phyloP scores from a whole-genome alignment of 305 asterid species.

The Solanum hybrid region DNA sequence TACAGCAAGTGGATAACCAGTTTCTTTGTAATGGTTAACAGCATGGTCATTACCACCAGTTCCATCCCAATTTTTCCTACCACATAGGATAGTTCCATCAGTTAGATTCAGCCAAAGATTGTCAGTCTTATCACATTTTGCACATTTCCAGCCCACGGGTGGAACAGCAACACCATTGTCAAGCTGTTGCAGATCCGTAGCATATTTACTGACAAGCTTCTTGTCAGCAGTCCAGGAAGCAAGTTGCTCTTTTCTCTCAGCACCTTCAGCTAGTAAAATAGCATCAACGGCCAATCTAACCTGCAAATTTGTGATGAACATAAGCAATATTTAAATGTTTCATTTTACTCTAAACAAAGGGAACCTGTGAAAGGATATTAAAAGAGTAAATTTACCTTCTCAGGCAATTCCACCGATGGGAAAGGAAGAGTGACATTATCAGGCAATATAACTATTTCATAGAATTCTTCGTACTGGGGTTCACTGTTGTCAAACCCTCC shows the following conservation, averaged over 20 bases:
- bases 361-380: background rate
- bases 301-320: constrained; percentile 27
- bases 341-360: background rate
- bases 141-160: constrained; percentile 95
- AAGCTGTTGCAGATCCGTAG: constrained; percentile 71
- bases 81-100: constrained; percentile 88
- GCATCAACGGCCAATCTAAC: constrained; percentile 91
- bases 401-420: constrained; percentile 96
- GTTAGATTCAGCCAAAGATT: constrained; percentile 96
- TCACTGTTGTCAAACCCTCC: constrained; percentile 88
- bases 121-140: constrained; percentile 79
- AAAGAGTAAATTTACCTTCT: constrained; percentile 44
- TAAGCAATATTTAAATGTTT: background rate
- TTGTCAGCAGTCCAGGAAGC: constrained; percentile 93
- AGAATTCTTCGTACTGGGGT: constrained; percentile 69
- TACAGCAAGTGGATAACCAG: constrained; percentile 83
- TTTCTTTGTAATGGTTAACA: constrained; percentile 53
- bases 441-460: constrained; percentile 66
- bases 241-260: constrained; percentile 88
- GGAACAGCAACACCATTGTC: constrained; percentile 78
- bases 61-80: constrained; percentile 91
- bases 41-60: constrained; percentile 97
- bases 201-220: constrained; percentile 65
- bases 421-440: constrained; percentile 69
- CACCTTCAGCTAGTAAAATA: constrained; percentile 68